Conservation (phyloP, 2,329 filamentous ascomycete genomes). For the Xylariaceae sp. region DNA sequence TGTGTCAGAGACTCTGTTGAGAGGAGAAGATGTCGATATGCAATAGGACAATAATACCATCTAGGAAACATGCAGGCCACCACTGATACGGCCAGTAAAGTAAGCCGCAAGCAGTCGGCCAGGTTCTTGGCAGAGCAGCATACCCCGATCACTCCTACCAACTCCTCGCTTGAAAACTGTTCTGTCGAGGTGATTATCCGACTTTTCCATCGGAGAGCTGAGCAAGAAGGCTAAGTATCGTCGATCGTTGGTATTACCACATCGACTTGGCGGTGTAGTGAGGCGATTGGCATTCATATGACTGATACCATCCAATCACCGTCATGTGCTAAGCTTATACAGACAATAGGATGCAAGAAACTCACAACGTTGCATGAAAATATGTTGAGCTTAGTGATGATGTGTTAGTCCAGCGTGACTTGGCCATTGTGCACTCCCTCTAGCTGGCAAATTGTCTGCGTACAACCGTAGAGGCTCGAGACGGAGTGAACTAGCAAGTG, state of each 20-base stretch:
- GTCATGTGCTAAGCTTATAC: constrained; percentile 15
- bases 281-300: constrained; percentile 1
- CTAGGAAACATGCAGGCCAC: constrained; percentile 3
- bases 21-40: background rate
- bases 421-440: background rate
- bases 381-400: background rate
- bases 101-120: constrained; percentile 1
- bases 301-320: background rate
- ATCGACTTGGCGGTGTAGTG: constrained; percentile 15
- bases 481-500: background rate
- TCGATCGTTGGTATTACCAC: constrained; percentile 14
- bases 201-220: background rate
- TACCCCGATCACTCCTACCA: constrained; percentile 5
- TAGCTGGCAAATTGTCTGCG: background rate
- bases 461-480: background rate
- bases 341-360: background rate
- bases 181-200: no score
- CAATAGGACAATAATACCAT: background rate
- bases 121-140: background rate
- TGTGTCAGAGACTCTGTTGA: background rate
- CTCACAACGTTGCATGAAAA: background rate
- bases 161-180: no score
- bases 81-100: background rate
- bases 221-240: constrained; percentile 4
- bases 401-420: background rate